Evolutionary conservation across 2,329 filamentous ascomycete genomes (phyloP), one percentile per base, ranked within the genome.

Genomic region (Cladobotryum mycophilum): DNA sequence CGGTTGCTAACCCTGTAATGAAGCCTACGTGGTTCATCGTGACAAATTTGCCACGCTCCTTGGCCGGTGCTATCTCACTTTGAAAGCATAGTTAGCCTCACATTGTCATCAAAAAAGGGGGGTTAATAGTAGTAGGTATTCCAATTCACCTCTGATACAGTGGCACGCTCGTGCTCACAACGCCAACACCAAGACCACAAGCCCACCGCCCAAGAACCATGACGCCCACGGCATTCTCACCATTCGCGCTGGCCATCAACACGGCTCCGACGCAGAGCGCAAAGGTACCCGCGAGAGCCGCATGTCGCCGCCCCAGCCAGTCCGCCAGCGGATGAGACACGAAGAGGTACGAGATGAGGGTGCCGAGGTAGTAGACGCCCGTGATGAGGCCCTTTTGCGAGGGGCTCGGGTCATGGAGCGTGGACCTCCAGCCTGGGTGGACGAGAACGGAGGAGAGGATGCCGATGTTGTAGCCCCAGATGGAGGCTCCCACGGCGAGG

Each of bases 1-100:
- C 79, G 5, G 60, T 58, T 1, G 78, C 76, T 6, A 81, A 62
- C 3, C 79, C 79, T 2, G 71, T 70, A 20, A 82, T 73, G 52
- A 82, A 76, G 3, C 80, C 79, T 41, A 81, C 70, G 47, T 82
- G 79, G 57, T 82, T 82, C 63, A 82, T 70, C 9, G 81, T 77
- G 1, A 82, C 78, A 52, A 78, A 78, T 53, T 71, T 71, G 3
- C 80, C 79, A 7, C 79, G 70, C 51, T 79, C 68, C 12, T 67
- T 69, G 0, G 78, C 76, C 0, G 79, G 78, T 0, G 78, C 69
- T 17, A 82, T 71, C 60, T 82, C 79, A 58, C 78, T 80, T 17
- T 25, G 15, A 45, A 14, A 5, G n/a, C 14, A n/a, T 22, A 45
- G 6, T n/a, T 22, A 45, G 14, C 22, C 14, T 45, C 14, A 30